Evolutionary conservation across 345 rosid genomes (phyloP).

Genomic region (Populus nigra): DNA sequence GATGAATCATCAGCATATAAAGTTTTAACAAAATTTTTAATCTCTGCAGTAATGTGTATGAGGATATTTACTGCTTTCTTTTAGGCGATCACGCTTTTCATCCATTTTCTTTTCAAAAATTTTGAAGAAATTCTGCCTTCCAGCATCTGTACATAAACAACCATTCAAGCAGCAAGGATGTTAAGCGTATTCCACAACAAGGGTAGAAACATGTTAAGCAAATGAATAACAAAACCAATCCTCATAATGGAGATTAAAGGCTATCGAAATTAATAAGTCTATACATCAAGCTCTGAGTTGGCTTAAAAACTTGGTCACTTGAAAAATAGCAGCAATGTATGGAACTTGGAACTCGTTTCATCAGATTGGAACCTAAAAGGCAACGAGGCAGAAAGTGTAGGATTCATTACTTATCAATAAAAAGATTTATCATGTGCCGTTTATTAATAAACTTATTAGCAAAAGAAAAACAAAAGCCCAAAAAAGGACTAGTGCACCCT

Average conservation of each 20-base stretch:
- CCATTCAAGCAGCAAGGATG: background rate
- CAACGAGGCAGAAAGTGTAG: background rate
- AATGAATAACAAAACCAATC: background rate
- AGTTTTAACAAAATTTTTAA: background rate
- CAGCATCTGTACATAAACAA: constrained; percentile 54
- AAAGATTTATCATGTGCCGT: background rate
- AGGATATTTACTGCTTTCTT: constrained; percentile 63
- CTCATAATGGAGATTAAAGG: constrained; percentile 1
- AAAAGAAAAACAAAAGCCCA: background rate
- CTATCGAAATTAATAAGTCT: background rate
- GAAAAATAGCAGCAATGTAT: background rate
- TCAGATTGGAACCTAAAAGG: background rate
- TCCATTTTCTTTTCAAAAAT: constrained; percentile 79
- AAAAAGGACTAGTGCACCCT: background rate
- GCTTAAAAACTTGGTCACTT: background rate
- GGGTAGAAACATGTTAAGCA: constrained; percentile 1
- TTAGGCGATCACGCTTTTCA: constrained; percentile 69
- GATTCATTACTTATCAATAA: background rate
- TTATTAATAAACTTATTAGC: background rate
- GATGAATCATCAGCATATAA: background rate
- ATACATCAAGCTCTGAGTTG: background rate
- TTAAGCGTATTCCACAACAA: constrained; percentile 7
- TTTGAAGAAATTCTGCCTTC: constrained; percentile 58
- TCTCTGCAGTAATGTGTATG: background rate
- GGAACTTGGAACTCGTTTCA: constrained; percentile 5